Percentiles rank a stretch among this genome's conserved stretches.
phyloP scores from a whole-genome alignment of 495 filamentous ascomycete species.

The Xylaria intraflava region DNA sequence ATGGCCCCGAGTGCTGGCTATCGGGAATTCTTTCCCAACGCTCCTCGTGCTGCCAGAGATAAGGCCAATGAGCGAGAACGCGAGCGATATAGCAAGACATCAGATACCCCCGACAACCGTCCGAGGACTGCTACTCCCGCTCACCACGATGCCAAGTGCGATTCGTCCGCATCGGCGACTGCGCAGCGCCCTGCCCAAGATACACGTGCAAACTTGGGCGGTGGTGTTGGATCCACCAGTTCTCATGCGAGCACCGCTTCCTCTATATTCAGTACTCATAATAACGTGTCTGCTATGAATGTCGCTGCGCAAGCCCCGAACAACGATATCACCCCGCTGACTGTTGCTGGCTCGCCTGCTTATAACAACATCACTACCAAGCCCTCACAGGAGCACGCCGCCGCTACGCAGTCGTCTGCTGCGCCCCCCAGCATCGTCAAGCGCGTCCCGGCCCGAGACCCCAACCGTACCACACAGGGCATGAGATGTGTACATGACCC shows the following conservation, averaged over 20 bases:
- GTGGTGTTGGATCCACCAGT: conserved; percentile 59
- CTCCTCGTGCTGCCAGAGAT: conserved; percentile 56
- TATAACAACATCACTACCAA: conserved; percentile 44
- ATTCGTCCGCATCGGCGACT: conserved; percentile 32
- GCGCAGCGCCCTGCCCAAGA: conserved; percentile 37
- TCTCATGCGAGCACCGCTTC: conserved; percentile 59
- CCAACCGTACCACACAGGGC: conserved; percentile 57
- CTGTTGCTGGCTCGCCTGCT: conserved; percentile 69
- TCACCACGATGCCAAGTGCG: conserved; percentile 31
- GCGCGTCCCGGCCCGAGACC: conserved; percentile 56
- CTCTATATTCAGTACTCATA: conserved; percentile 55
- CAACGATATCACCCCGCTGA: conserved; percentile 67
- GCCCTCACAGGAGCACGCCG: conserved; percentile 29
- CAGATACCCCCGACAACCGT: conserved; percentile 46
- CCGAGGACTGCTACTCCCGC: conserved; percentile 32
- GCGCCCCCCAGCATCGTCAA: conserved; percentile 33
- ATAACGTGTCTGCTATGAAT: conserved; percentile 42
- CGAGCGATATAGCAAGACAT: conserved; percentile 26
- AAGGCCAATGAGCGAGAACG: conserved; percentile 49
- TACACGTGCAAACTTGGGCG: conserved; percentile 53
- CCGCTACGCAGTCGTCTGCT: conserved; percentile 14
- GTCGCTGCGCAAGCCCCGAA: conserved; percentile 41
- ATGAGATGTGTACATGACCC: conserved; percentile 70
- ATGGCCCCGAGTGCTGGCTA: conserved; percentile 72
- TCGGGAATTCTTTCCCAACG: conserved; percentile 85